A percentile compares a stretch with the other conserved stretches of the same genome.
Evolutionary conservation across 305 asterid genomes (phyloP).

Genomic region (Withania somnifera): DNA sequence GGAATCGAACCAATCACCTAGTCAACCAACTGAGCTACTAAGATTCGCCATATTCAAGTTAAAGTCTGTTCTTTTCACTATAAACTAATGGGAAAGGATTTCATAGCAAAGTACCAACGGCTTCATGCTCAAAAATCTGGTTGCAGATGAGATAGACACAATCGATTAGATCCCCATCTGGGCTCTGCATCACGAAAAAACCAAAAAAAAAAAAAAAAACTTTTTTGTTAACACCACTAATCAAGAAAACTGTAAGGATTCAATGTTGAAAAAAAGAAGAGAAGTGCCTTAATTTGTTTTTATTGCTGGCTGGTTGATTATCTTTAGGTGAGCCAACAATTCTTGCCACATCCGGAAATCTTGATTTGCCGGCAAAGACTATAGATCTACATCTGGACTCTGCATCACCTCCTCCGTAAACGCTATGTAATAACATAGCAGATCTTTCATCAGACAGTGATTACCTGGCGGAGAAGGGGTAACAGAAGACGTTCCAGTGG

Average conservation of each 20-base stretch:
- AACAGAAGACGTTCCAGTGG: no score
- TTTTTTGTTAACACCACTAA: background rate
- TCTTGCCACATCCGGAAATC: slow-evolving; percentile 46
- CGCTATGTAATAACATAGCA: no score
- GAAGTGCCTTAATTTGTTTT: slow-evolving; percentile 57
- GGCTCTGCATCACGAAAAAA: slow-evolving; percentile 36
- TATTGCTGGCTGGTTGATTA: slow-evolving; percentile 68
- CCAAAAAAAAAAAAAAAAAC: background rate
- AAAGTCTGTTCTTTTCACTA: no score
- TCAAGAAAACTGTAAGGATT: background rate
- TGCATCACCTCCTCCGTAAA: no score
- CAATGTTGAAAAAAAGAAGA: background rate
- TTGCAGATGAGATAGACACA: slow-evolving; percentile 78
- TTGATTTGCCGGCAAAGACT: slow-evolving; percentile 32
- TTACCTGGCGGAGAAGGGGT: no score
- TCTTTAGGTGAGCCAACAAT: slow-evolving; percentile 32
- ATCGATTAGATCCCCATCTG: slow-evolving; percentile 71
- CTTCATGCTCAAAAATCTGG: slow-evolving; percentile 93
- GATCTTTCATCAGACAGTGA: no score
- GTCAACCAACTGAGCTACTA: no score
- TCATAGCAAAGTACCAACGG: slow-evolving; percentile 44
- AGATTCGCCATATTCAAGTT: no score
- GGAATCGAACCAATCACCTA: no score
- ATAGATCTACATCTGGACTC: no score
- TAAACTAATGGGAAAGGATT: no score